phyloP scores from a whole-genome alignment of 139 green algal genomes.

The Helicosporidium sp. region DNA sequence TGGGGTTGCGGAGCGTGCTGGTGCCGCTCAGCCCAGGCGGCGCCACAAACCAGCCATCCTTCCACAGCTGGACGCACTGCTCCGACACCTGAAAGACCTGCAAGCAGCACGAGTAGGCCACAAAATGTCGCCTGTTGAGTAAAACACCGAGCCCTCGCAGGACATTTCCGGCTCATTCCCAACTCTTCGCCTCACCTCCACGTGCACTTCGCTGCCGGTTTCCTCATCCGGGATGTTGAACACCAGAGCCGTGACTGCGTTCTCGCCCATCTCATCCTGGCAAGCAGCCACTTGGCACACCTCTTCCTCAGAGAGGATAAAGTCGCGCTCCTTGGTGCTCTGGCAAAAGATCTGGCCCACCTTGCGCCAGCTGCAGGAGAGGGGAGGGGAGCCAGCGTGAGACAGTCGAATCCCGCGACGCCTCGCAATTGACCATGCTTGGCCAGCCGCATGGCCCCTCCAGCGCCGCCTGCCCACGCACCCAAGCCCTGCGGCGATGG shows the following conservation, averaged over 20 bases:
- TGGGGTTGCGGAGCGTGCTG: slow-evolving; percentile 23
- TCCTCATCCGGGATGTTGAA: slow-evolving; percentile 26
- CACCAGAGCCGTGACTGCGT: slow-evolving; percentile 67
- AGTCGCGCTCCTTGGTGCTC: slow-evolving; percentile 53
- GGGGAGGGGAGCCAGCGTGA: no score
- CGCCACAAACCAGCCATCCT: slow-evolving; percentile 55
- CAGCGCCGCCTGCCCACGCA: background rate
- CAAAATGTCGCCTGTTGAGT: no score
- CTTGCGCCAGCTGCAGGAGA: slow-evolving; percentile 27
- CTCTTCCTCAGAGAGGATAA: slow-evolving; percentile 65
- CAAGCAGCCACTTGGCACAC: slow-evolving; percentile 52
- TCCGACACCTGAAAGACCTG: slow-evolving; percentile 28
- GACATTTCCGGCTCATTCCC: background rate
- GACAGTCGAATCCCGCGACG: no score
- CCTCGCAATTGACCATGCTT: background rate
- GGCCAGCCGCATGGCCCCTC: background rate
- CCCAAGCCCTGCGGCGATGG: slow-evolving; percentile 40
- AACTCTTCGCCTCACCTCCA: slow-evolving; percentile 37
- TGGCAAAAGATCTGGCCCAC: slow-evolving; percentile 85
- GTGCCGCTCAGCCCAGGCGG: slow-evolving; percentile 8
- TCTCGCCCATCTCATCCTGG: slow-evolving; percentile 50
- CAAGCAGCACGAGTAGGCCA: background rate
- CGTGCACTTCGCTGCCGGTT: slow-evolving; percentile 37
- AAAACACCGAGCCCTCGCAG: background rate
- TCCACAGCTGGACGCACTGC: slow-evolving; percentile 56